Evolutionary conservation across 192 early-diverging fungal species (phyloP).

Genomic region (Podila epigama): DNA sequence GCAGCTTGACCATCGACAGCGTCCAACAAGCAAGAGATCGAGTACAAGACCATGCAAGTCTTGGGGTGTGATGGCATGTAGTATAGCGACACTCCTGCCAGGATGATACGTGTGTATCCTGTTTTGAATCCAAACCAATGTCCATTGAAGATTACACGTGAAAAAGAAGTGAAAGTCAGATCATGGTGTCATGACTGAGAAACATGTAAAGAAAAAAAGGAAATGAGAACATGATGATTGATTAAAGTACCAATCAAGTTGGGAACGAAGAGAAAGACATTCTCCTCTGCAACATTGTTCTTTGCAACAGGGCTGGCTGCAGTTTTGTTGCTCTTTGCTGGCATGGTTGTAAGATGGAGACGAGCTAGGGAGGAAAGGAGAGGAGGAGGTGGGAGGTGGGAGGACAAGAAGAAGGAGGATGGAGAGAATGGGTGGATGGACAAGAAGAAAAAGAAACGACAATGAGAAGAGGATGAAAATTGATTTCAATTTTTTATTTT

Average conservation of each 20-base stretch:
- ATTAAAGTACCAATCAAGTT: slow-evolving; percentile 75
- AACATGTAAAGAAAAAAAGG: background rate
- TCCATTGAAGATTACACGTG: too few species aligned
- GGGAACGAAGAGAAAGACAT: slow-evolving; percentile 80
- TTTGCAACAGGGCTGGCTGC: slow-evolving; percentile 16
- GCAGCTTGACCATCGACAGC: slow-evolving; percentile 95
- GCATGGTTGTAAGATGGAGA: slow-evolving; percentile 1
- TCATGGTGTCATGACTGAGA: too few species aligned
- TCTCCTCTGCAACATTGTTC: slow-evolving; percentile 41
- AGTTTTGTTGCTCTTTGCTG: slow-evolving; percentile 36
- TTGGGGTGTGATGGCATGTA: slow-evolving; percentile 80
- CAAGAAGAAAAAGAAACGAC: background rate
- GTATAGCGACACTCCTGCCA: slow-evolving; percentile 76
- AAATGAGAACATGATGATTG: slow-evolving; percentile 3
- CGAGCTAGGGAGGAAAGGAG: too few species aligned
- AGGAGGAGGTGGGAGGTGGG: background rate
- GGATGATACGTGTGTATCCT: slow-evolving; percentile 88
- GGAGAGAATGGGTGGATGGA: too few species aligned
- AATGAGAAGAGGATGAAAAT: background rate
- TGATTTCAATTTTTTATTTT: background rate
- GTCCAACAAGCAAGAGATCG: slow-evolving; percentile 90
- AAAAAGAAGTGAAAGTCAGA: too few species aligned
- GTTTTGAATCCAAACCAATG: too few species aligned
- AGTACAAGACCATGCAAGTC: slow-evolving; percentile 80
- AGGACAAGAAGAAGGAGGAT: slow-evolving; percentile 4